Percentiles rank a stretch among this genome's conserved stretches.
Evolutionary conservation across 148 eudicot genomes (phyloP).

Genomic region (Fallopia convolvulus): DNA sequence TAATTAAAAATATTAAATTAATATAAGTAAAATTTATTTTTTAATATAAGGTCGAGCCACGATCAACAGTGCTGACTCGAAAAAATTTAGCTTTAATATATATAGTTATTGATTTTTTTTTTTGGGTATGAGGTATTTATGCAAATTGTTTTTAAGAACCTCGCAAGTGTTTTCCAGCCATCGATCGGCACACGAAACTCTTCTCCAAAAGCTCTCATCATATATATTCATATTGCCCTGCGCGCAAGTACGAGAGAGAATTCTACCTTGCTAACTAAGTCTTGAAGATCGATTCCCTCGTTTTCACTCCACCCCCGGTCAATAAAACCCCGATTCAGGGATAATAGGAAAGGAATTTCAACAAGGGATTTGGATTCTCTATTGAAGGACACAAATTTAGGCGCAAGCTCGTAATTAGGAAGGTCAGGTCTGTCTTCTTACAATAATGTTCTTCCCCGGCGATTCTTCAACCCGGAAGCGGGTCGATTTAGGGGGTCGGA

Average conservation of each 20-base stretch:
- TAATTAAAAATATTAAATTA: too few relatives aligned
- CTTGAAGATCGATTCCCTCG: neutral
- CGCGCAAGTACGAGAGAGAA: neutral
- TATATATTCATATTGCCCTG: neutral
- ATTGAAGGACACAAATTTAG: neutral
- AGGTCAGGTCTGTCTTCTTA: neutral
- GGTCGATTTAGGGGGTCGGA: constrained; percentile 95
- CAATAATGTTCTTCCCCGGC: constrained; percentile 72
- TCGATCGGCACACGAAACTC: neutral
- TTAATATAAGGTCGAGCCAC: too few relatives aligned
- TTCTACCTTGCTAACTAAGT: neutral
- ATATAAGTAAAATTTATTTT: too few relatives aligned
- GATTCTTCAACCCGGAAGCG: constrained; percentile 77
- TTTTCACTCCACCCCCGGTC: neutral
- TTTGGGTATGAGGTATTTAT: too few relatives aligned
- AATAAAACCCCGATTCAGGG: neutral
- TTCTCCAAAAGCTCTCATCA: neutral
- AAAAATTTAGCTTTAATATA: too few relatives aligned
- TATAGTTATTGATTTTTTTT: too few relatives aligned
- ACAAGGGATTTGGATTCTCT: neutral
- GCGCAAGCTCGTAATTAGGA: neutral
- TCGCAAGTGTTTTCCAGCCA: too few relatives aligned
- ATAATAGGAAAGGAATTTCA: neutral
- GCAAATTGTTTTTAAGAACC: too few relatives aligned
- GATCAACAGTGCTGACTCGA: too few relatives aligned